Evolutionary conservation across 2,329 filamentous ascomycete species (phyloP), one percentile per base, ranked within the genome.

Genomic region (Geosmithia morbida): DNA sequence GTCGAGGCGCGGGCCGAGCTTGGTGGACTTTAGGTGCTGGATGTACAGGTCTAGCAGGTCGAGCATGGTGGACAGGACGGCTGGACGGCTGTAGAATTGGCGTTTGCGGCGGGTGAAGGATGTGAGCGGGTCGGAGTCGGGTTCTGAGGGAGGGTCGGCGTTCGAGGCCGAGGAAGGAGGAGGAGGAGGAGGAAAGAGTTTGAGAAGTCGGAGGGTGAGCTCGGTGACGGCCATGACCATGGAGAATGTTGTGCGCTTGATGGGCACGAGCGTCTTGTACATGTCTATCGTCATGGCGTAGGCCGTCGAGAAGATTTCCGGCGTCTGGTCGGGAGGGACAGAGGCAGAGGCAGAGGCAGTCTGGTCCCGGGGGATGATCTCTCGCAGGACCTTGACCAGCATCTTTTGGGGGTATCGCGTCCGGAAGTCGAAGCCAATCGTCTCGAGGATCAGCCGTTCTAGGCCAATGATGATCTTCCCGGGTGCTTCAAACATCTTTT

Each of bases 11-110:
- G 75, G 70, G 7, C 88, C 89, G 18, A 95, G 70, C 46, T 82
- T 79, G 33, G 88, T 95, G 46, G 74, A 71, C 53, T 78, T 76
- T 48, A 79, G 78, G 59, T 94, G 83, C 58, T 94, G 85, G 0
- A 87, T 92, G 63, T 96, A 97, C 2, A 97, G 75, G 58, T 98
- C 90, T 22, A 97, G 74, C 0, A 96, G 72, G 59, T 97, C 92
- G 40, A 96, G 78, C 56, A 95, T 77, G 0, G 87, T 90, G 71
- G 97, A 90, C 67, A 74, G 61, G 26, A 77, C 66, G 51, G 69
- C 69, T 8, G 65, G 65, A 29, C 73, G 63, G 10, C 61, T 64
- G 40, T 71, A 71, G 44, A 17, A 10, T 7, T 20, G 18, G n/a
- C 41, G 47, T 41, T 49, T 49, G 17, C 19, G 20, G 22, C 10